Conservation (phyloP, 2,329 filamentous ascomycete species). For the Eutypella sp. region DNA sequence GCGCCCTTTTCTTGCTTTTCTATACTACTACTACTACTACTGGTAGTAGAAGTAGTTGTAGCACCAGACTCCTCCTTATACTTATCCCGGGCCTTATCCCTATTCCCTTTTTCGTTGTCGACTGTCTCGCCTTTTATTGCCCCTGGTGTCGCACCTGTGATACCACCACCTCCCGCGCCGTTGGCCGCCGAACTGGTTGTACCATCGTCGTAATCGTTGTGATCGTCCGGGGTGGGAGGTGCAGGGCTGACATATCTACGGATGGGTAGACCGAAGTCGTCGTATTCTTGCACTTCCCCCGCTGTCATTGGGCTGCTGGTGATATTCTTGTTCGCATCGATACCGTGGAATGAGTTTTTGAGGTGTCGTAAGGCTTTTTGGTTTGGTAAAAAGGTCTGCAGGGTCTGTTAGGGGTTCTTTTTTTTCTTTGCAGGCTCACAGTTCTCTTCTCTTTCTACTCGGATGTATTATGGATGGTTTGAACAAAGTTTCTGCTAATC, state of each 20-base stretch:
- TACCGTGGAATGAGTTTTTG: not conserved
- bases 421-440: too few relatives aligned
- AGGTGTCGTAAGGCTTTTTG: conserved; percentile 20
- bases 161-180: conserved; percentile 2
- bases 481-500: too few relatives aligned
- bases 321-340: conserved; percentile 21
- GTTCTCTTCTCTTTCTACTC: too few relatives aligned
- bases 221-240: conserved; percentile 5
- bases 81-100: too few relatives aligned
- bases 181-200: conserved; percentile 5
- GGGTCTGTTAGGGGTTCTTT: too few relatives aligned
- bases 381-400: too few relatives aligned
- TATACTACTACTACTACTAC: too few relatives aligned
- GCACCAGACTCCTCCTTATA: conserved; percentile 2
- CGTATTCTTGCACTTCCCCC: conserved; percentile 43
- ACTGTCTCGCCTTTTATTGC: conserved; percentile 6
- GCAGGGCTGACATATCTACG: conserved; percentile 39
- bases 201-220: conserved; percentile 6
- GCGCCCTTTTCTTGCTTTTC: too few relatives aligned
- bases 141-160: conserved; percentile 1
- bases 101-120: too few relatives aligned
- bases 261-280: conserved; percentile 69
- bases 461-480: too few relatives aligned
- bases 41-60: too few relatives aligned
- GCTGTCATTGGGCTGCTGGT: conserved; percentile 21